Percentiles rank a stretch among this genome's conserved stretches.
These are phyloP conservation scores for Oehlia diaphana DNA, from an alignment of 192 early-diverging fungal genomes.

Conservation along the genomic window DNA sequence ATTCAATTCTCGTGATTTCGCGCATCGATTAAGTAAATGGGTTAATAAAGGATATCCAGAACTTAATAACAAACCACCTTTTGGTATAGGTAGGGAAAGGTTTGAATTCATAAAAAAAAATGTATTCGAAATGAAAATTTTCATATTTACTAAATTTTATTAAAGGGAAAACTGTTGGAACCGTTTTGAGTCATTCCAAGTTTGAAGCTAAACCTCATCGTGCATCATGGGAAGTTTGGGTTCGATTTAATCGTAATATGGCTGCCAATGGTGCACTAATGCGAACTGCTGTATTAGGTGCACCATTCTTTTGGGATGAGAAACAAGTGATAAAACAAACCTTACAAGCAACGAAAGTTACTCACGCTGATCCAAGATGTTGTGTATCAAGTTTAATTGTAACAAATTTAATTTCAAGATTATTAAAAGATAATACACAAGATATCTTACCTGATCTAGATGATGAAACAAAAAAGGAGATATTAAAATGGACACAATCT, in stretches of 20 bases:
- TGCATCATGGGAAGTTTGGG: slow-evolving; percentile 44
- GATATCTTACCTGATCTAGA: slow-evolving; percentile 13
- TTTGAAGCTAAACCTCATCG: slow-evolving; percentile 52
- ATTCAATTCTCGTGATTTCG: slow-evolving; percentile 53
- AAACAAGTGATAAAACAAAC: slow-evolving; percentile 40
- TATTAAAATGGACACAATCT: slow-evolving; percentile 27
- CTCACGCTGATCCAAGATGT: slow-evolving; percentile 46
- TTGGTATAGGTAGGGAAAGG: slow-evolving; percentile 38
- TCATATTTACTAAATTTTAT: background rate
- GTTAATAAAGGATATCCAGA: slow-evolving; percentile 50
- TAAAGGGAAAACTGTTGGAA: slow-evolving; percentile 48
- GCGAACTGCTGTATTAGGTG: slow-evolving; percentile 41
- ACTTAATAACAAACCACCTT: slow-evolving; percentile 51
- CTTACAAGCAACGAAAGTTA: slow-evolving; percentile 43
- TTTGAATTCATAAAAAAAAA: background rate
- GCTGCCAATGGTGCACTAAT: slow-evolving; percentile 47
- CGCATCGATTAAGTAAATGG: slow-evolving; percentile 52
- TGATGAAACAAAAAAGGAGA: slow-evolving; percentile 29
- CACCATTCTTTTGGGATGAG: slow-evolving; percentile 45
- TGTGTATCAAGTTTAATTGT: slow-evolving; percentile 36
- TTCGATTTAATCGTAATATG: slow-evolving; percentile 33
- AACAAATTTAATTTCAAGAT: slow-evolving; percentile 39
- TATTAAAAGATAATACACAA: slow-evolving; percentile 37
- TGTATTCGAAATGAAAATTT: background rate
- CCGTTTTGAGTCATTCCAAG: slow-evolving; percentile 43